Conservation (phyloP, 176 grass and related monocot species). For the Ananas comosus region DNA sequence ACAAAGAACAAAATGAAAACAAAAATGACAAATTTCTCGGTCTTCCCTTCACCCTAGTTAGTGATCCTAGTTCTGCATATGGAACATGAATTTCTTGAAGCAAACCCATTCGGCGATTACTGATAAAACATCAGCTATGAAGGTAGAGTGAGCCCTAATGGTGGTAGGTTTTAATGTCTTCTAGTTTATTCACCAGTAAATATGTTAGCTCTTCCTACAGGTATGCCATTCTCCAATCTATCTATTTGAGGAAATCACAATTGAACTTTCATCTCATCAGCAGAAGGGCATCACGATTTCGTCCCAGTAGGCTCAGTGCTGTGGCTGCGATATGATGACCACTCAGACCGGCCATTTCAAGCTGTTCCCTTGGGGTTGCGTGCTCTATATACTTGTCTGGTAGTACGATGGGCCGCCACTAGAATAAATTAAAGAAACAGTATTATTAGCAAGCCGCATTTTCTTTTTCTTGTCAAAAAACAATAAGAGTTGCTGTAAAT, state of each 20-base stretch:
- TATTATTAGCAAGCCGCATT: not conserved
- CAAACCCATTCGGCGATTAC: no score
- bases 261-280: slow-evolving; percentile 34
- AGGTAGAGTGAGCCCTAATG: no score
- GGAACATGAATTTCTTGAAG: no score
- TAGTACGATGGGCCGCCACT: slow-evolving; percentile 68
- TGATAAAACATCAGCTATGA: no score
- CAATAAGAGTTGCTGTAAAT: not conserved
- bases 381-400: slow-evolving; percentile 67
- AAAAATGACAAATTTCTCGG: no score
- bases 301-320: slow-evolving; percentile 49
- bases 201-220: not conserved
- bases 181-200: not conserved
- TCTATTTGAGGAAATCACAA: not conserved
- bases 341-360: slow-evolving; percentile 54
- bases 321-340: slow-evolving; percentile 72
- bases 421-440: slow-evolving; percentile 16
- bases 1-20: no score
- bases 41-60: no score
- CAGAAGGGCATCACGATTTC: slow-evolving; percentile 51
- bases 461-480: not conserved
- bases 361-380: slow-evolving; percentile 38
- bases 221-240: not conserved
- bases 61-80: no score
- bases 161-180: no score